Base-by-base conservation (phyloP, 441 rosid species). In the Euphorbia schlechtendalii region DNA sequence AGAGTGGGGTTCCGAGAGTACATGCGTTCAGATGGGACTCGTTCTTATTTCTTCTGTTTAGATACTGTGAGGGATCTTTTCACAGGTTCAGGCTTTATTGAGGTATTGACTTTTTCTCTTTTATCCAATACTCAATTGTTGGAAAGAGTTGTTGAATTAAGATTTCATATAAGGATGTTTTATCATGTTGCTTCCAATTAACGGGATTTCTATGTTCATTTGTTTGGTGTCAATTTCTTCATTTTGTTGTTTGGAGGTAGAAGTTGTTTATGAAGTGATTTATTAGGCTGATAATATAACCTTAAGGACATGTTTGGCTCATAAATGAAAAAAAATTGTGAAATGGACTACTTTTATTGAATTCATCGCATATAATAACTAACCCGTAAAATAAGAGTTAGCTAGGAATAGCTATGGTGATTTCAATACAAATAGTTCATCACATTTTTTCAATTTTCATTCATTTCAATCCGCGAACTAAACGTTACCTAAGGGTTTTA, bases 21-120 rank as follows among this genome's bases (percentile, higher is more conserved):
- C 68, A 64, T 86, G 76, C 81, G 90, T 30, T 70, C 85, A 7
- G 98, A 90, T 77, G 95, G 91, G 72, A 90, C 98, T 18, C 84
- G 75, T 36, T 90, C 96, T n/a, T 92, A 90, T 76, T 92, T 92
- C 82, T 92, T 89, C 80, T 80, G 84, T 64, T 72, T 88, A 56
- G 88, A 90, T 63, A 81, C 82, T 7, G 82, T 80, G 32, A 75
- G 83, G 71, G 81, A 71, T 75, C 86, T 89, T 57, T 86, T 85
- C 75, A 27, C 73, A 18, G 74, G 58, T 65, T 89, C 84, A 22
- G 98, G 97, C 70, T 92, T 90, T 79, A 68, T 73, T 20, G 88
- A 86, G 96, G 96, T 89, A 79, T 63, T 32, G 14, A 64, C 22
- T 49, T 34, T 43, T 15, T 60, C 10, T 41, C 15, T 13, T 41